Conservation (phyloP, 202 grass and related monocot genomes). For the Eragrostis tef region DNA sequence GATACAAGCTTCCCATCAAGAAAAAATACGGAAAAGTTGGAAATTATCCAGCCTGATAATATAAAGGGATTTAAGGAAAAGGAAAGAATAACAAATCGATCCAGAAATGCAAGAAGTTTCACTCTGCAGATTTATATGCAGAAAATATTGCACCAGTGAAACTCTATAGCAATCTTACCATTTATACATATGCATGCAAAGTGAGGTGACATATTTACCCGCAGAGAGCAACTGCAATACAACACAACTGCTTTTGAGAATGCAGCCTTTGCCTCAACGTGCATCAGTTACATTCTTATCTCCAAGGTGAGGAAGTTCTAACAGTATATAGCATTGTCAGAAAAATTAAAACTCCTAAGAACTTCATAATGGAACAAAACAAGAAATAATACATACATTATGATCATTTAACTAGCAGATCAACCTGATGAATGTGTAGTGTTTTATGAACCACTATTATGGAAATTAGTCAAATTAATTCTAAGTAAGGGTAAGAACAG, state of each 20-base stretch:
- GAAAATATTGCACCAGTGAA: background rate
- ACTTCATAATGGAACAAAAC: background rate
- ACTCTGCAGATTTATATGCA: background rate
- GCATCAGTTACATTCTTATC: constrained; percentile 6
- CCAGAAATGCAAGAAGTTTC: background rate
- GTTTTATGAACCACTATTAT: background rate
- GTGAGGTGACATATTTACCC: constrained; percentile 12
- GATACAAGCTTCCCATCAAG: background rate
- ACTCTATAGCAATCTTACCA: background rate
- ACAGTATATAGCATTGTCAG: background rate
- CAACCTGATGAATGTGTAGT: background rate
- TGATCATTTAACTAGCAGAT: background rate
- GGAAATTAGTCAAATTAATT: constrained; percentile 22
- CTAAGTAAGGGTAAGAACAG: background rate
- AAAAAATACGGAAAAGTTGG: background rate
- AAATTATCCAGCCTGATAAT: background rate
- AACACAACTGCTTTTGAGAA: background rate
- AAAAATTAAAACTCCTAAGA: background rate
- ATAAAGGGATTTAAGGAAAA: background rate
- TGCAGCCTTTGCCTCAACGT: background rate
- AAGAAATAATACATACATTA: background rate
- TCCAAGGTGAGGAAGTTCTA: background rate
- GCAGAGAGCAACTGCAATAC: background rate
- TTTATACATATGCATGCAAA: background rate
- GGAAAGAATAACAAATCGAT: background rate